A percentile compares a stretch with the other conserved stretches of the same genome.
These are phyloP conservation scores for Trypanosoma scelopori DNA, from an alignment of 208 protist species.

Conservation along the genomic window DNA sequence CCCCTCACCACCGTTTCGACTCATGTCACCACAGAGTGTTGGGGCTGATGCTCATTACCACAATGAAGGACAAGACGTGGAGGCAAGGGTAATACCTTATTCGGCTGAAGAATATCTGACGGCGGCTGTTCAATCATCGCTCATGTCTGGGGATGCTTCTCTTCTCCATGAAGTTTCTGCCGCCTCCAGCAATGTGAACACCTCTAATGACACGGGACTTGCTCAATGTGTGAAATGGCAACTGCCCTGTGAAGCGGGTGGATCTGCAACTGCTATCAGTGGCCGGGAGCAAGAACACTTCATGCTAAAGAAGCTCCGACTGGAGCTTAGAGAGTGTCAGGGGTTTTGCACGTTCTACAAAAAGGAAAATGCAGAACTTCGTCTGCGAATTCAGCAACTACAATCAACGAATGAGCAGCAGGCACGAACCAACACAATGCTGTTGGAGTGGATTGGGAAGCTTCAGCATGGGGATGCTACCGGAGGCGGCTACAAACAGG, in stretches of 20 bases:
- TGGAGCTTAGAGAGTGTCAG: conserved; percentile 12
- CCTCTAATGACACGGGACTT: neutral
- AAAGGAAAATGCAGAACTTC: conserved; percentile 19
- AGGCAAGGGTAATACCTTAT: neutral
- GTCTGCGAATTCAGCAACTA: conserved; percentile 10
- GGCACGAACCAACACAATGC: conserved; percentile 4
- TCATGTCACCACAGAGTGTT: neutral
- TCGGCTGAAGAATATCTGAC: neutral
- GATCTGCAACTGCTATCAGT: neutral
- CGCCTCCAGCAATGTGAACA: neutral
- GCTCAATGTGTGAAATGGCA: neutral
- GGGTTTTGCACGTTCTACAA: conserved; percentile 16
- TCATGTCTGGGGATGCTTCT: neutral
- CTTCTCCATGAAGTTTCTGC: neutral
- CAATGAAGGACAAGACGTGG: neutral
- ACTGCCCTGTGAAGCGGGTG: neutral
- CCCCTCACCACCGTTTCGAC: neutral
- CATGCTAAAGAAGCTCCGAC: conserved; percentile 8
- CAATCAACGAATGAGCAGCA: conserved; percentile 1
- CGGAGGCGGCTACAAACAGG: neutral
- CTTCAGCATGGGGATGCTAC: neutral
- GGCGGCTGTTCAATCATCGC: neutral
- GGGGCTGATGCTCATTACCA: neutral
- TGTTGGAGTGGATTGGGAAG: neutral
- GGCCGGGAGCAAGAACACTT: neutral